Evolutionary conservation across 2,329 filamentous ascomycete species (phyloP).

Genomic region (Pseudocercospora eumusae): DNA sequence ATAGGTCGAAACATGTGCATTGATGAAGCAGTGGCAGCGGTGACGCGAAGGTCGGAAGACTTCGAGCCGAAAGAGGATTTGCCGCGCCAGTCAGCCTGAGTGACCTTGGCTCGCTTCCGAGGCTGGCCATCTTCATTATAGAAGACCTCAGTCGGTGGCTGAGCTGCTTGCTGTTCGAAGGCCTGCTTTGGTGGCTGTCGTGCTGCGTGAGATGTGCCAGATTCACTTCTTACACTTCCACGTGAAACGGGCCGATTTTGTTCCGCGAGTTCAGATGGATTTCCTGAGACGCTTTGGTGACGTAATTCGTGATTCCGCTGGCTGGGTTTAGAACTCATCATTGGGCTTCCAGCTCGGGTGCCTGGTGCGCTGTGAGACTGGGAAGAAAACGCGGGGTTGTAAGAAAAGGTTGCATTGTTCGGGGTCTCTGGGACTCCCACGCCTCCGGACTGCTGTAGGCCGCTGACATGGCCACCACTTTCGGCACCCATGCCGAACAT

Average conservation of each 20-base stretch:
- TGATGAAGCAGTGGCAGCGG: constrained; percentile 85
- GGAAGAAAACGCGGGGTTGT: constrained; percentile 40
- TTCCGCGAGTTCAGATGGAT: constrained; percentile 32
- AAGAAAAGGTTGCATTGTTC: constrained; percentile 33
- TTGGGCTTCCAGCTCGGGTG: constrained; percentile 50
- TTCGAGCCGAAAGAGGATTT: constrained; percentile 69
- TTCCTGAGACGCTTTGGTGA: constrained; percentile 39
- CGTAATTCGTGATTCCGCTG: constrained; percentile 35
- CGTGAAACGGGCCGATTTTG: constrained; percentile 39
- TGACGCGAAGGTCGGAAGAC: constrained; percentile 74
- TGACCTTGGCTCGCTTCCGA: constrained; percentile 79
- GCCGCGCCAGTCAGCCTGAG: constrained; percentile 70
- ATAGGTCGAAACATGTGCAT: constrained; percentile 81
- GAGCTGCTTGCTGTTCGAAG: constrained; percentile 22
- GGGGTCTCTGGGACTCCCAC: constrained; percentile 39
- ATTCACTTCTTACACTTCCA: constrained; percentile 40
- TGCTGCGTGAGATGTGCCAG: constrained; percentile 29
- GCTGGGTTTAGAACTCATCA: constrained; percentile 45
- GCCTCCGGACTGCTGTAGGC: constrained; percentile 28
- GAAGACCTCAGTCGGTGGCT: constrained; percentile 31
- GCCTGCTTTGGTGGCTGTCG: constrained; percentile 30
- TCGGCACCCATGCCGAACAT: constrained; percentile 35
- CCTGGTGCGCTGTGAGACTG: constrained; percentile 41
- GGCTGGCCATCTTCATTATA: constrained; percentile 56
- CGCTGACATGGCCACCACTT: constrained; percentile 25